A percentile compares a stretch with the other conserved stretches of the same genome.
phyloP scores from a whole-genome alignment of 306 rosid species.

The Lithocarpus polystachyus region DNA sequence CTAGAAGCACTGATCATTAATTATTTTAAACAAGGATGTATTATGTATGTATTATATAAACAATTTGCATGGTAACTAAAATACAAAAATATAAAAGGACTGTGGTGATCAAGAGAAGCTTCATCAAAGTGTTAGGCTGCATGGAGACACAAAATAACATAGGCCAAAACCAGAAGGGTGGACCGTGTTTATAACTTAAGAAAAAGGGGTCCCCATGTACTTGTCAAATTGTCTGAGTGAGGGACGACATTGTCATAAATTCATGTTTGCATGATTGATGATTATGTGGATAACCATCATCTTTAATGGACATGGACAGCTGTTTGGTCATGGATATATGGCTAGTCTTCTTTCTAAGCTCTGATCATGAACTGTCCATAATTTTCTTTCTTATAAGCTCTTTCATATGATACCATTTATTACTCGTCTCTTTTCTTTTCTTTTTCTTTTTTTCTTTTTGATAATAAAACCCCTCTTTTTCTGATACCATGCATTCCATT shows the following conservation, averaged over 20 bases:
- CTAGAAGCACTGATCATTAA: no score
- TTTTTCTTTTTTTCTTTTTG: neutral
- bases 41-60: no score
- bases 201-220: constrained; percentile 11
- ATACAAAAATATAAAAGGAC: neutral
- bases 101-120: constrained; percentile 16
- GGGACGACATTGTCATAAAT: constrained; percentile 50
- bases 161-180: neutral
- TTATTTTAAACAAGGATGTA: no score
- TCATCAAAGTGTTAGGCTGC: constrained; percentile 19
- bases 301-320: constrained; percentile 41
- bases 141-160: constrained; percentile 22
- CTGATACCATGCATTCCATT: no score
- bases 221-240: constrained; percentile 32
- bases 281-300: constrained; percentile 27
- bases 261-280: constrained; percentile 26
- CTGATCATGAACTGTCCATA: neutral
- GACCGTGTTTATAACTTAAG: neutral
- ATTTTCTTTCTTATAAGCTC: neutral
- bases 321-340: constrained; percentile 7
- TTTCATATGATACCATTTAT: neutral
- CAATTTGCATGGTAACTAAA: neutral
- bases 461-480: no score
- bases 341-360: neutral
- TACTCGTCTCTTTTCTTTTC: neutral